Base-by-base conservation (phyloP, 169 alveolate genomes). In the Eimeria necatrix region DNA sequence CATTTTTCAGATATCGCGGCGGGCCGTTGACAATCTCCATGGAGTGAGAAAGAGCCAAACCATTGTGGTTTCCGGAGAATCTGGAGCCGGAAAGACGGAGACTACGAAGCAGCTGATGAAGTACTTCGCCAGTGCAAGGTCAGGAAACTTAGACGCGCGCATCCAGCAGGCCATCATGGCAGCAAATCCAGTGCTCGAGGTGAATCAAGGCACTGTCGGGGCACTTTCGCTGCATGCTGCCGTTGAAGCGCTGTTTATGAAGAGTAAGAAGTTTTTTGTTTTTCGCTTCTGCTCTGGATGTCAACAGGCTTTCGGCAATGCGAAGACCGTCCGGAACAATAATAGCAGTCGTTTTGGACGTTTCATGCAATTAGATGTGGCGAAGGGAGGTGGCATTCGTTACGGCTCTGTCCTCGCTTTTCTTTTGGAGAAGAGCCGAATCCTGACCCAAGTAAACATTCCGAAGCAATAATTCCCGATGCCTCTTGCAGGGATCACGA, bases 61-160 rank as follows among this genome's bases (percentile, higher is more conserved):
- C 20, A 98, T 99, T 92, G 98, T 99, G 48, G 99, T 99, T 73
- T 97, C 99, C 86, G 99, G 99, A 18, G 99, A 99, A 95, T 98
- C 99, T 12, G 99, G 99, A 26, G 99, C 99, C 48, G 99, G 99
- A 16, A 99, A 99, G 96, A 99, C 99, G 4, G 99, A 99, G 97
- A 99, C 99, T 73, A 99, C 99, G 22, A 97, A 96, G 95, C 98
- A 95, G 90, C 89, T 87, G 76, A 92, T 93, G 96, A 93, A 68
- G 83, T 96, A 93, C 91, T 51, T 91, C 74, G 96, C 96, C 51
- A 70, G 92, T 51, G 94, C 87, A 4, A 22, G 86, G 48, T 52
- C 87, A 22, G 96, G 94, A 8, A 78, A 61, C 46, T 68, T 94
- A 24, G 96, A 94, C 49, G 56, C 74, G 56, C 56, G 87, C 80